Evolutionary conservation across 1,139 yeast species (phyloP), one percentile per base, ranked within the genome.

Genomic region (Protomyces gravidus): DNA sequence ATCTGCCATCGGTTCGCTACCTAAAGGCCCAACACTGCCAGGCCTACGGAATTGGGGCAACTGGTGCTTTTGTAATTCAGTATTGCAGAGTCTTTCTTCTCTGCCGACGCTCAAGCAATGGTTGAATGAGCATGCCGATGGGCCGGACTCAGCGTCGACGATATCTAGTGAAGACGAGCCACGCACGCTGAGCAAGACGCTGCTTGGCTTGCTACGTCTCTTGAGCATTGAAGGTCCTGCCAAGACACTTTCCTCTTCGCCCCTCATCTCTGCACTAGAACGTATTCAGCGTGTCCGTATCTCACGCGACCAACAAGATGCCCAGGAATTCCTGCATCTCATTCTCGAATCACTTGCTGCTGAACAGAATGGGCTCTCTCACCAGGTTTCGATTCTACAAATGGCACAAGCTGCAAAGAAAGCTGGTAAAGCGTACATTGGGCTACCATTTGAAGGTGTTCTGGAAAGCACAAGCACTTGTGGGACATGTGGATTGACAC

Each of bases 261-360:
- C 58, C 9, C 21, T 53, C 36, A 47, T 53, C 17, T 23, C 25
- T 7, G 58, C 58, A n/a, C 51, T 53, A 26, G 58, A 53, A 36
- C 26, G 36, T 7, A 25, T 53, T 19, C 58, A 53, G 23, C 15
- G 33, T 17, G 48, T 50, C 33, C 51, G 28, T 46, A 46, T 53
- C n/a, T 53, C 58, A n/a, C 50, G 58, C n/a, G 36, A 49, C 6
- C 58, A 53, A 15, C 58, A 53, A 19, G 58, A 53, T n/a, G 58
- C 58, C 6, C 58, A 53, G 21, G 58, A 53, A 45, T 53, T 53
- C 26, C 58, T 53, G 4, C 58, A 53, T 27, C 36, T 53, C 33
- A 17, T 53, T 15, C 58, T 53, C 17, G 58, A 53, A 26, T 45
- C 51, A 17, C 47, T 53, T 27, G 58, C 58, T 13, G 58, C 58